Evolutionary conservation across 1,284 basidiomycete genomes (phyloP).

Genomic region (Pseudozyma tsukubaensis): DNA sequence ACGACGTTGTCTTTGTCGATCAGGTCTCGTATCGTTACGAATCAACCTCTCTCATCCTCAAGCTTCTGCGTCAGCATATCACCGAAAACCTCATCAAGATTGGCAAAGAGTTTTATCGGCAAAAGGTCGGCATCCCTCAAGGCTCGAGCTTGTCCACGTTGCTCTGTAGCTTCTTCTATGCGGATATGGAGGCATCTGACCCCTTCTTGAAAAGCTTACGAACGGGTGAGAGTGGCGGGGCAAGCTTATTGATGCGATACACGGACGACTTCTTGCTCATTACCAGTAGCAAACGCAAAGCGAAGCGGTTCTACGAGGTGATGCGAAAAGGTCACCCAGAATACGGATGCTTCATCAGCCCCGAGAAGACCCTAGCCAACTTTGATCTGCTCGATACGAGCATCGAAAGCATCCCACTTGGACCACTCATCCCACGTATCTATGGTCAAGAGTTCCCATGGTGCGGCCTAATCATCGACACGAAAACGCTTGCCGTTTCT

Average conservation of each 20-base stretch:
- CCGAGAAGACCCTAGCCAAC: conserved; percentile 88
- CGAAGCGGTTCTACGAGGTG: conserved; percentile 78
- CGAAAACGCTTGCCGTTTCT: conserved; percentile 50
- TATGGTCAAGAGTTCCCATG: conserved; percentile 57
- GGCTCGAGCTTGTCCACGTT: conserved; percentile 90
- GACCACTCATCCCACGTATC: conserved; percentile 59
- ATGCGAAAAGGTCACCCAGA: conserved; percentile 82
- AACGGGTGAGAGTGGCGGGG: conserved; percentile 49
- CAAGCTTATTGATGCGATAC: conserved; percentile 74
- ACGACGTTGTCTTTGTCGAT: conserved; percentile 86
- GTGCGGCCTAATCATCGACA: conserved; percentile 62
- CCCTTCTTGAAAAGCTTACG: conserved; percentile 74
- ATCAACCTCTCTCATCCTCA: conserved; percentile 75
- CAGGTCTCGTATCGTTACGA: conserved; percentile 78
- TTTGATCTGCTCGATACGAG: conserved; percentile 79
- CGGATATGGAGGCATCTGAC: conserved; percentile 79
- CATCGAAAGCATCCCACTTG: not conserved
- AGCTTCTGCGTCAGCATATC: conserved; percentile 87
- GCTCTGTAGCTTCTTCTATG: conserved; percentile 85
- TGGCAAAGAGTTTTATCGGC: conserved; percentile 80
- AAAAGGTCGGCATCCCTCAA: conserved; percentile 92
- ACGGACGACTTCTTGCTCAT: conserved; percentile 95
- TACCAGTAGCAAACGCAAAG: conserved; percentile 77
- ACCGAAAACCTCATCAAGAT: conserved; percentile 82
- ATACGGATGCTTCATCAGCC: conserved; percentile 90